Base-by-base conservation (phyloP, 2,329 filamentous ascomycete genomes). In the Hypoxylon sp. region DNA sequence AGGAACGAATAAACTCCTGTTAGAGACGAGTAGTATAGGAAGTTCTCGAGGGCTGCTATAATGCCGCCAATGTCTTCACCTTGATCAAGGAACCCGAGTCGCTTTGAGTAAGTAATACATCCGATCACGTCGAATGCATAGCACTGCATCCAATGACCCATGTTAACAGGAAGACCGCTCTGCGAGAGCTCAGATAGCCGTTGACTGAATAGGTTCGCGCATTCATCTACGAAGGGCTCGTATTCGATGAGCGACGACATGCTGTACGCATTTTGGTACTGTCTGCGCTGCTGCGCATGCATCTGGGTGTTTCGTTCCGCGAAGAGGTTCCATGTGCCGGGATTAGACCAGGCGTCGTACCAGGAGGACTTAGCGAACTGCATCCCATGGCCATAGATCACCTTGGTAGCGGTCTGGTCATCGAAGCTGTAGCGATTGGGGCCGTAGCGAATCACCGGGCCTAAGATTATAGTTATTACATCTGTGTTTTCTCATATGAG, bases 391-490 rank as follows among this genome's bases (percentile, higher is more conserved):
- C 80, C 80, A 66, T 84, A 85, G 19, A 85, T 80, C 0, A 71
- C 75, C 60, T 81, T 83, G 2, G 80, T 68, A 0, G 81, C 82
- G 0, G 79, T 72, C 0, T 78, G 74, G 58, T 84, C 79, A 34
- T 77, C 77, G 65, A 87, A 76, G 36, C 80, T 84, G 60, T 84
- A 86, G 6, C 84, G 80, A 17, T 83, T 79, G 0, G 83, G 84
- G 0, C 81, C 82, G 60, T 85, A 80, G 0, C 84, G 81, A 0
- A 86, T 79, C n/a, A 86, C 74, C 0, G 77, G 66, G 0, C 80
- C 79, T 78, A 21, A 6, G n/a, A 1, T 19, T 25, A 10, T 19
- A 28, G 17, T 57, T 48, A 48, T 13, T 34, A 48, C 9, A 10
- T 3, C 23, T 28, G 21, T 14, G 43, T 38, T 30, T 21, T 5